These are phyloP conservation scores for Leptodontidium sp. DNA, from an alignment of 2,329 filamentous ascomycete genomes.

Conservation along the genomic window DNA sequence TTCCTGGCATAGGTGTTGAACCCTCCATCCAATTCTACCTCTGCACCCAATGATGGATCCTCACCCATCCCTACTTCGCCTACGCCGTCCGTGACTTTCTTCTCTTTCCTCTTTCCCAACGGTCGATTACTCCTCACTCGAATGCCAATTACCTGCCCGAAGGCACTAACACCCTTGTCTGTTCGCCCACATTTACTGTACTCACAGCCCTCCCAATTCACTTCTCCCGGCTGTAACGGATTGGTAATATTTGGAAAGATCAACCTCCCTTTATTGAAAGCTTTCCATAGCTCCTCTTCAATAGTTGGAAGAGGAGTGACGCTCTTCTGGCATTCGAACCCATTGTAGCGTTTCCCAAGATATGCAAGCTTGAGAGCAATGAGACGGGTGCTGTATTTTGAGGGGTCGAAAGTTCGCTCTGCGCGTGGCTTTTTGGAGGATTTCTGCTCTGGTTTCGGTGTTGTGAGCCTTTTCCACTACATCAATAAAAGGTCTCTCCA, in stretches of 20 bases:
- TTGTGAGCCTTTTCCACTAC: conserved; percentile 22
- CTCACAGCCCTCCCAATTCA: conserved; percentile 85
- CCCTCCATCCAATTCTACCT: neutral
- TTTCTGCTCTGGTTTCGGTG: conserved; percentile 49
- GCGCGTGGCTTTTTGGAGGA: conserved; percentile 46
- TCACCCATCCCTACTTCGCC: conserved; percentile 7
- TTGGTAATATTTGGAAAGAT: conserved; percentile 70
- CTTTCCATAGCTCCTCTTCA: conserved; percentile 94
- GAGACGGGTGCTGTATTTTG: conserved; percentile 81
- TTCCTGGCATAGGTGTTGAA: conserved; percentile 41
- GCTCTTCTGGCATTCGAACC: conserved; percentile 85
- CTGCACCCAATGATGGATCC: neutral
- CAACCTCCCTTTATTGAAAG: conserved; percentile 80
- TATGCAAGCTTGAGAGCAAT: conserved; percentile 96
- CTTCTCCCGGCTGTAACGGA: conserved; percentile 56
- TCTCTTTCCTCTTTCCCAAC: conserved; percentile 50
- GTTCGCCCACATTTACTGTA: conserved; percentile 97
- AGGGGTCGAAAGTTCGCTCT: conserved; percentile 68
- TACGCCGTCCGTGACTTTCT: conserved; percentile 23
- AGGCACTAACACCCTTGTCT: conserved; percentile 92
- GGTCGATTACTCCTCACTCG: conserved; percentile 82
- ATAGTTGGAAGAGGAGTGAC: conserved; percentile 77
- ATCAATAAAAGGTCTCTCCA: conserved; percentile 7
- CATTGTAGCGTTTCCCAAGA: conserved; percentile 88
- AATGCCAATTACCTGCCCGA: conserved; percentile 92